These are phyloP conservation scores for Cyclotella choctawhatcheeana DNA, from an alignment of 108 stramenopile species.

Conservation along the genomic window DNA sequence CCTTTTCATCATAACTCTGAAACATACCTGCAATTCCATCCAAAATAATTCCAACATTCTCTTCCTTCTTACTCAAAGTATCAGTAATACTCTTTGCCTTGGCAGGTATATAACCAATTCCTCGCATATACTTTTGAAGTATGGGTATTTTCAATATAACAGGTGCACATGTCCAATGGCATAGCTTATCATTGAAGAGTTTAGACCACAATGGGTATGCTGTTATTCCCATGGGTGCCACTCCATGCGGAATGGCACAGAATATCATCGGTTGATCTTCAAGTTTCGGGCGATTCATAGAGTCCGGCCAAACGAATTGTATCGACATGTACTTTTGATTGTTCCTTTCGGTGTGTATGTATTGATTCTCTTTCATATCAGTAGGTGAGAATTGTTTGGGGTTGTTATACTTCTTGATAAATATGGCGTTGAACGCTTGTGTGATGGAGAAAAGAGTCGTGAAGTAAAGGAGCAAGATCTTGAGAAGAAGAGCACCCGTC, in stretches of 20 bases:
- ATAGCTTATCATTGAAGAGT: conserved; percentile 61
- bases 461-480: conserved; percentile 42
- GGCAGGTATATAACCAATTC: conserved; percentile 78
- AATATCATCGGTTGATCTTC: conserved; percentile 55
- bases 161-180: conserved; percentile 73
- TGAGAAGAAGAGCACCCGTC: conserved; percentile 23
- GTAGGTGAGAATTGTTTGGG: conserved; percentile 18
- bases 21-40: conserved; percentile 84
- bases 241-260: conserved; percentile 67
- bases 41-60: conserved; percentile 73
- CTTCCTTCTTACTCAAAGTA: conserved; percentile 62
- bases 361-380: conserved; percentile 60
- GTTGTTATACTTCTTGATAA: conserved; percentile 51
- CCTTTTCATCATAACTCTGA: conserved; percentile 54
- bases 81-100: conserved; percentile 61
- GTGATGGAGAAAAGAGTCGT: conserved; percentile 29
- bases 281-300: conserved; percentile 48
- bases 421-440: conserved; percentile 42
- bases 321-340: conserved; percentile 57
- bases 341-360: conserved; percentile 71
- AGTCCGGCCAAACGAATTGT: conserved; percentile 60
- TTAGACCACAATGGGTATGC: conserved; percentile 75
- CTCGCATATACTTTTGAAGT: conserved; percentile 49
- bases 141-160: conserved; percentile 61
- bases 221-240: conserved; percentile 65